These are phyloP conservation scores for Jamesozyma jinghongensis DNA, from an alignment of 805 yeast species.

Conservation along the genomic window DNA sequence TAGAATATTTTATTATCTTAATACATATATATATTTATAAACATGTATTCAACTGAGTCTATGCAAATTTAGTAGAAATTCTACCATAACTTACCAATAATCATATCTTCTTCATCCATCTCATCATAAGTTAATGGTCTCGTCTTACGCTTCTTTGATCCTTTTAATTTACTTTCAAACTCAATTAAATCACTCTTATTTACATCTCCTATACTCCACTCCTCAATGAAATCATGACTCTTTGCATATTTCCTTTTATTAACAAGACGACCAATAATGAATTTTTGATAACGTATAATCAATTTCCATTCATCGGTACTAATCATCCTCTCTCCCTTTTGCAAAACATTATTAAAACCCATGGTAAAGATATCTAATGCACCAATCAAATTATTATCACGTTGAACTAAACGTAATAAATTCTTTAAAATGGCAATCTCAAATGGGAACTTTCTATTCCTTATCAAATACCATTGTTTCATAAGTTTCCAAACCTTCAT, in stretches of 20 bases:
- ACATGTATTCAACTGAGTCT: too few species aligned
- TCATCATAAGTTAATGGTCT: slow-evolving; percentile 12
- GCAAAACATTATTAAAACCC: neutral
- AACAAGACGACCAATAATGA: slow-evolving; percentile 13
- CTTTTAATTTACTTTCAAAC: slow-evolving; percentile 4
- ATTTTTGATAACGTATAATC: slow-evolving; percentile 16
- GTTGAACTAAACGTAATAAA: slow-evolving; percentile 10
- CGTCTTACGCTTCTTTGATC: slow-evolving; percentile 1
- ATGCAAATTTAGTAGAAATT: too few species aligned
- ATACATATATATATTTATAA: slow-evolving; percentile 6
- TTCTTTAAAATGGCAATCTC: slow-evolving; percentile 13
- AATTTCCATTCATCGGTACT: slow-evolving; percentile 7
- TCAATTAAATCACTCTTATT: slow-evolving; percentile 11
- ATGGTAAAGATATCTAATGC: slow-evolving; percentile 12
- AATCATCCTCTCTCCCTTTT: neutral
- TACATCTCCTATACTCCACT: slow-evolving; percentile 13
- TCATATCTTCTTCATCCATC: slow-evolving; percentile 23
- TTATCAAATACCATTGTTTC: slow-evolving; percentile 17
- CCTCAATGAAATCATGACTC: slow-evolving; percentile 15
- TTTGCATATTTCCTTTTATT: slow-evolving; percentile 8
- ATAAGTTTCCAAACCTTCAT: slow-evolving; percentile 15
- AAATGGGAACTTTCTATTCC: slow-evolving; percentile 9
- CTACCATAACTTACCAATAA: slow-evolving; percentile 28
- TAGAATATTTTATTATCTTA: neutral
- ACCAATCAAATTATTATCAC: slow-evolving; percentile 13